Evolutionary conservation across 1,284 basidiomycete species (phyloP).

Genomic region (Cystobasidium sp.): DNA sequence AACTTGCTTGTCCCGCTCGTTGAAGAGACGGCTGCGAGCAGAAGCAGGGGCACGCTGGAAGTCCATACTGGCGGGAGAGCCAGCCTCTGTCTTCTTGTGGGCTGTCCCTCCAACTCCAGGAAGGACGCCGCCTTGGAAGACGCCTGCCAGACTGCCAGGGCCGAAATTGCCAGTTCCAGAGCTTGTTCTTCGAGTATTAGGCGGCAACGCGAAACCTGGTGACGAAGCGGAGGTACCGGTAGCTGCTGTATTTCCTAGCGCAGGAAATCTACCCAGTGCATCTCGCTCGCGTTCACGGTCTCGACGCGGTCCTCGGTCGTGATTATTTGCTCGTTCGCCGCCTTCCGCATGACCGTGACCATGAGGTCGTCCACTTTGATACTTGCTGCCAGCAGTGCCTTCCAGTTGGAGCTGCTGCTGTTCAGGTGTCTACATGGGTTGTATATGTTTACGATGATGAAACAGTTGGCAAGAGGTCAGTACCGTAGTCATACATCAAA

Average conservation of each 20-base stretch:
- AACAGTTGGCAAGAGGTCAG: not conserved
- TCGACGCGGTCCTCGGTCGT: constrained; percentile 2
- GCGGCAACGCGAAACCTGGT: not conserved
- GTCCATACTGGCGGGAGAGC: not conserved
- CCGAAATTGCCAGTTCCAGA: constrained; percentile 27
- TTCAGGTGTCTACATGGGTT: constrained; percentile 22
- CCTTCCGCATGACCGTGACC: not conserved
- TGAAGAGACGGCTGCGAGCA: not conserved
- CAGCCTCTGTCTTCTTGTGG: constrained; percentile 1
- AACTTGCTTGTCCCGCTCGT: constrained; percentile 8
- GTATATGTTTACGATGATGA: not conserved
- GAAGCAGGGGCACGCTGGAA: constrained; percentile 22
- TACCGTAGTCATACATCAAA: not conserved
- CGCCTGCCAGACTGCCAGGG: constrained; percentile 15
- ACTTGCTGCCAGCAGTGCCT: not conserved
- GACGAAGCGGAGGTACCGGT: not conserved
- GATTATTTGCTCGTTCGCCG: constrained; percentile 1
- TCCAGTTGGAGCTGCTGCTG: constrained; percentile 4
- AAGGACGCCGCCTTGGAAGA: constrained; percentile 39
- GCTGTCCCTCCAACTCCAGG: constrained; percentile 13
- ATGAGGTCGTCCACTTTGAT: not conserved
- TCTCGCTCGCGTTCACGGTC: constrained; percentile 13
- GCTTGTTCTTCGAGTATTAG: constrained; percentile 12
- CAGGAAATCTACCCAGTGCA: constrained; percentile 6
- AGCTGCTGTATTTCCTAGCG: not conserved